Base-by-base conservation (phyloP, 495 filamentous ascomycete genomes). In the Schizothecium vesticola region DNA sequence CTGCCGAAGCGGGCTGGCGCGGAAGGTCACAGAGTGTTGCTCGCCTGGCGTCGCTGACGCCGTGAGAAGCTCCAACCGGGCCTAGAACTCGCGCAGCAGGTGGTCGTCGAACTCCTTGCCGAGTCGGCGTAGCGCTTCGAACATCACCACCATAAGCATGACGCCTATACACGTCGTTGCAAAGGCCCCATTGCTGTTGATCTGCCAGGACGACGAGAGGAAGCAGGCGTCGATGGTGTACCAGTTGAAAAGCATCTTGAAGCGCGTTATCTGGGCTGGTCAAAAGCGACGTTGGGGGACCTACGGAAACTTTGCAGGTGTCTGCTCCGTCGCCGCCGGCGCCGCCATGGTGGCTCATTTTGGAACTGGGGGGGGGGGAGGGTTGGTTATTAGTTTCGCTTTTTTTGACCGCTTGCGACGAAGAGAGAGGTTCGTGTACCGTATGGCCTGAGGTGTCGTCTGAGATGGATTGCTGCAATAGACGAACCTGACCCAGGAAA, bases 161-260 rank as follows among this genome's bases (percentile, higher is more conserved):
- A 86, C 81, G 63, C 85, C 85, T 74, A 88, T 84, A 76, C 85
- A 87, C n/a, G 84, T 81, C 23, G 79, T 84, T 8, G 85, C 86
- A 68, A 87, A 86, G 70, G 79, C 78, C 70, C 83, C 83, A 11
- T 77, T 63, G 60, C 71, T 78, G 21, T 71, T 78, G 69, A 85
- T 80, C 23, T 80, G 76, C 85, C 64, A 66, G n/a, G 64, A 59
- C 3, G 26, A 25, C 21, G 64, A 59, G 19, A 66, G 55, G 71
- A 85, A 82, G 72, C 78, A 84, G 55, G 82, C 66, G 61, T 84
- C 80, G 67, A 83, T 73, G 0, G 80, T 83, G 70, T 83, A 76
- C 83, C 83, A 86, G 71, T 85, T 85, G 81, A 82, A 85, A 26
- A 83, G 74, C 84, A 86, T 86, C 83, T 85, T 12, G 25, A 4